Evolutionary conservation across 176 grass and related monocot genomes (phyloP), one percentile per base, ranked within the genome.

Genomic region (Poa annua): DNA sequence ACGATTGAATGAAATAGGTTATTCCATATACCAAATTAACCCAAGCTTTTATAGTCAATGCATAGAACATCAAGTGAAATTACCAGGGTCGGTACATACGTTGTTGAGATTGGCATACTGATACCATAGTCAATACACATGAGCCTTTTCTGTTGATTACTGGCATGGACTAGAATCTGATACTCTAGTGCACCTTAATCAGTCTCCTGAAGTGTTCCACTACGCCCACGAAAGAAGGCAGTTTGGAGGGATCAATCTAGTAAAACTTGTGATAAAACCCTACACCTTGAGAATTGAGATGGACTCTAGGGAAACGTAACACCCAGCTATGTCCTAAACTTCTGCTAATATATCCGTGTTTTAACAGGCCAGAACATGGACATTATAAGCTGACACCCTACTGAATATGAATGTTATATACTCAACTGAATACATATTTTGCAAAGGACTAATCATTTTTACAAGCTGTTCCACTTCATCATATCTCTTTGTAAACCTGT

Each of bases 331-430:
- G 15, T 49, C 41, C 41, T 53, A 53, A 51, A 80, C 62, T 67
- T 20, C 29, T 51, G 16, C 26, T n/a, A 7, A 77, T 17, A 67
- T 80, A 51, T 6, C 59, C 41, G 32, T 66, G 16, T 81, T 81
- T 24, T 39, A 81, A 54, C 38, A 78, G 22, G 59, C 2, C 13
- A 19, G 55, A 62, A 73, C 70, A 73, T 73, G 42, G 45, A 50
- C 7, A 47, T 47, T 45, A 47, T 47, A 71, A 47, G 11, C 21
- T 45, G 36, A 45, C 55, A 62, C 16, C 76, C 55, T 78, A 78
- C 38, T 47, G 41, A 78, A 55, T 19, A 52, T 69, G 19, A 81
- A 39, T 69, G 12, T 54, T 26, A 3, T 54, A 69, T 81, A 12
- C 29, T 21, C 19, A 66, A 80, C 26, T 15, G 14, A 66, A 66